These are phyloP conservation scores for Bacidia gigantensis DNA, from an alignment of 495 filamentous ascomycete species.

Conservation along the genomic window DNA sequence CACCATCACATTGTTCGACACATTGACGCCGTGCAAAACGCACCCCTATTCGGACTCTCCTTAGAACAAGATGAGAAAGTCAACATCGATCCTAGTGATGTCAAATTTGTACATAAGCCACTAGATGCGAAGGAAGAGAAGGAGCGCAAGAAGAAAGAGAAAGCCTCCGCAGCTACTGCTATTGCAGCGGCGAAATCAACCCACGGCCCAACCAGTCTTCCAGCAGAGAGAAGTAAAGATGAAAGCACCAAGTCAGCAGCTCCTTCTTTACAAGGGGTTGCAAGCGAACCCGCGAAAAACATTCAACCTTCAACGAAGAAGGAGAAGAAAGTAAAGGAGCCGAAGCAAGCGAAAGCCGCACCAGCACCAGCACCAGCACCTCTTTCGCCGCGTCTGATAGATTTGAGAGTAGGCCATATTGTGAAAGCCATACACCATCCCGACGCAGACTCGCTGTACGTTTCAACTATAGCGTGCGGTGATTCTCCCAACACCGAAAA, in stretches of 20 bases:
- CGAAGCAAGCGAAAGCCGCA: constrained; percentile 51
- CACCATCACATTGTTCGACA: constrained; percentile 84
- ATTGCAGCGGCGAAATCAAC: constrained; percentile 27
- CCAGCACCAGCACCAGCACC: constrained; percentile 45
- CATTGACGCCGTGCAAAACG: constrained; percentile 90
- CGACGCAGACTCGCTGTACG: constrained; percentile 88
- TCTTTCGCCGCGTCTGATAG: constrained; percentile 73
- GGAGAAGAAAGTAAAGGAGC: constrained; percentile 70
- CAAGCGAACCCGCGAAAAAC: constrained; percentile 28
- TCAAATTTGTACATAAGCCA: constrained; percentile 68
- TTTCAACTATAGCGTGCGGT: constrained; percentile 92
- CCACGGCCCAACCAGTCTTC: constrained; percentile 9
- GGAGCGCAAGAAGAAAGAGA: constrained; percentile 77
- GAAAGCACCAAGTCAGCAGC: constrained; percentile 23
- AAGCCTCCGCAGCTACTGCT: constrained; percentile 46
- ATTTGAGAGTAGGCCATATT: constrained; percentile 92
- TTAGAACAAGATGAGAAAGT: constrained; percentile 67
- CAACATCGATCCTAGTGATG: constrained; percentile 59
- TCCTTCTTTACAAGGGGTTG: constrained; percentile 28
- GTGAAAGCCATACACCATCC: constrained; percentile 89
- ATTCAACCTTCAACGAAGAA: constrained; percentile 40
- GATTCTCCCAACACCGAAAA: constrained; percentile 77
- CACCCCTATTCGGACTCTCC: constrained; percentile 57
- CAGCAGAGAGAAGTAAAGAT: constrained; percentile 36
- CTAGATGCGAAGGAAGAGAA: constrained; percentile 79